Percentiles rank a stretch among this genome's conserved stretches.
Evolutionary conservation across 148 eudicot species (phyloP).

Genomic region (Rhododendron henanense): DNA sequence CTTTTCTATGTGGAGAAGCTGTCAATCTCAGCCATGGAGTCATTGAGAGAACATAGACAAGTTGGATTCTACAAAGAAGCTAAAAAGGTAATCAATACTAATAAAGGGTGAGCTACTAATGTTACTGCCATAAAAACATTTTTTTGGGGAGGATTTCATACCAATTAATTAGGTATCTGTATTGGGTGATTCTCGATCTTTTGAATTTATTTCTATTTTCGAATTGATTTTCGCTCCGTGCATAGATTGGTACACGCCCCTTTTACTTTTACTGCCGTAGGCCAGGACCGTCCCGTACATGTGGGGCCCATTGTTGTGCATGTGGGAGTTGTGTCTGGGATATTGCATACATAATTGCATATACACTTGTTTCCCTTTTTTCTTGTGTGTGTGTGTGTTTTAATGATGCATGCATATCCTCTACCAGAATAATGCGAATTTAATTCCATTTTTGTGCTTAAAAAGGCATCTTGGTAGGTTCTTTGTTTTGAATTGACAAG

Average conservation of each 20-base stretch:
- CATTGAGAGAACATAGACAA: slow-evolving; percentile 24
- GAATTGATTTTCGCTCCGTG: neutral
- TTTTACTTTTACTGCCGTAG: neutral
- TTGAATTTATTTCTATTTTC: neutral
- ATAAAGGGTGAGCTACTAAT: neutral
- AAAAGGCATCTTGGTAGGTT: neutral
- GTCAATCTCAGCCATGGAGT: slow-evolving; percentile 24
- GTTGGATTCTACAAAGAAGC: slow-evolving; percentile 13
- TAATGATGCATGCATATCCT: neutral
- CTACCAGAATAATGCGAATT: neutral
- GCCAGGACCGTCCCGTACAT: neutral
- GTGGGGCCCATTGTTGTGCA: neutral
- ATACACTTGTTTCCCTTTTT: neutral
- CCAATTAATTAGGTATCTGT: neutral
- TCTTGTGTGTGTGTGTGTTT: neutral
- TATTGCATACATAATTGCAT: neutral
- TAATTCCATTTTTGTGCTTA: neutral
- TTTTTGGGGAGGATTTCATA: neutral
- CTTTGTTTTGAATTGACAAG: neutral
- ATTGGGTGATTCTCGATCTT: neutral
- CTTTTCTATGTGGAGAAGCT: slow-evolving; percentile 29
- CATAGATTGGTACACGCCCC: neutral
- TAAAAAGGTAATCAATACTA: slow-evolving; percentile 18
- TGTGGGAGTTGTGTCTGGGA: neutral
- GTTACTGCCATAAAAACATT: neutral